Conservation (phyloP, 1,284 basidiomycete genomes). For the Ganoderma lingzhi region DNA sequence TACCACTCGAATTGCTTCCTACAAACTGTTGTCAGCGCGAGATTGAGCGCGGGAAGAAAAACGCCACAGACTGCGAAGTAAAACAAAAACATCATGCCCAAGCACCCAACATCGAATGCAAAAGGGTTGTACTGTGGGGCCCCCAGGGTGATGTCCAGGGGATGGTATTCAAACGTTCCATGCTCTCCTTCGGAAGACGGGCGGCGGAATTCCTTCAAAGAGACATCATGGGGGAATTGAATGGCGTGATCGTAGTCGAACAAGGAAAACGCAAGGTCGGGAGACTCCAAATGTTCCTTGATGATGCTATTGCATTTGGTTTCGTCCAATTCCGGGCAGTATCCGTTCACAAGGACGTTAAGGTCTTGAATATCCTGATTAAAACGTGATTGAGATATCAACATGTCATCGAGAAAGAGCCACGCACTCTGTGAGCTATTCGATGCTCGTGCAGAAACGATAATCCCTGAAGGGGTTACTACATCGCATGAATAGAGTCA, state of each 20-base stretch:
- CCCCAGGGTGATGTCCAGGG: not conserved
- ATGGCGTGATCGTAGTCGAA: slow-evolving; percentile 5
- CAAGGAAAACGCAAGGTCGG: not conserved
- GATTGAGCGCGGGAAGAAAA: not conserved
- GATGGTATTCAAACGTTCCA: not conserved
- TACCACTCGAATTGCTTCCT: slow-evolving; percentile 9
- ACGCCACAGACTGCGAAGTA: not conserved
- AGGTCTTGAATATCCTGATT: not conserved
- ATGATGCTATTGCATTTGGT: not conserved
- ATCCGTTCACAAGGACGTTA: not conserved
- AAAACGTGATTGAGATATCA: no score
- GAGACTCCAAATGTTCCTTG: not conserved
- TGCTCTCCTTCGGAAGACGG: no score
- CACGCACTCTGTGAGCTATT: no score
- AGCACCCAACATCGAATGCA: slow-evolving; percentile 13
- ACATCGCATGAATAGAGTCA: no score
- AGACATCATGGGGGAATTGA: not conserved
- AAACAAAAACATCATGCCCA: slow-evolving; percentile 9
- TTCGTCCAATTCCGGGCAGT: not conserved
- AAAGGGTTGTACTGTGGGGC: slow-evolving; percentile 14
- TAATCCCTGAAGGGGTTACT: no score
- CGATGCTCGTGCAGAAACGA: no score
- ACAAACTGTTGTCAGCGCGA: no score
- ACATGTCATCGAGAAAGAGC: no score
- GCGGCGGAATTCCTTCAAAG: not conserved